Evolutionary conservation across 768 basidiomycete species (phyloP).

Genomic region (Suillus subluteus): DNA sequence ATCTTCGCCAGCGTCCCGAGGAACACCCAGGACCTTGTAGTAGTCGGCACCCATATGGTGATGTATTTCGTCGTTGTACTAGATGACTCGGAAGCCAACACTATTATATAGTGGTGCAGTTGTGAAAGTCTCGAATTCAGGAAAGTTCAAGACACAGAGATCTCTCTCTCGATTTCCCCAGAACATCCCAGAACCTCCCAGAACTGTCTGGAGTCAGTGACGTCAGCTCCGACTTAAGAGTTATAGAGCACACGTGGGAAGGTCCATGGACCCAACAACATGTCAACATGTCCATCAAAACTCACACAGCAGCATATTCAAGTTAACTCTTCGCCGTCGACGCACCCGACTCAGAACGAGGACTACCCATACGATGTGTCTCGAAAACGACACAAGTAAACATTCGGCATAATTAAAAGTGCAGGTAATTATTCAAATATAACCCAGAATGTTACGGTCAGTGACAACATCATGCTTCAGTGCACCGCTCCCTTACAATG

Average conservation of each 20-base stretch:
- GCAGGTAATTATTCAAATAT: background rate
- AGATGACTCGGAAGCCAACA: background rate
- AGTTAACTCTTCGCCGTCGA: background rate
- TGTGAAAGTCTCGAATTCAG: background rate
- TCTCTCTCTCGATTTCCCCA: conserved; percentile 16
- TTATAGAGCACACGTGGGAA: conserved; percentile 14
- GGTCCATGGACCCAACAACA: background rate
- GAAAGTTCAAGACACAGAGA: conserved; percentile 1
- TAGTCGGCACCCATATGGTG: conserved; percentile 80
- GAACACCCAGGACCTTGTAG: conserved; percentile 81
- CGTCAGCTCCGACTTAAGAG: conserved; percentile 23
- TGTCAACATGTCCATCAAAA: too few relatives aligned
- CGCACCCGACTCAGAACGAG: background rate
- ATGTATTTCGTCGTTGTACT: background rate
- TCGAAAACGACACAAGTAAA: background rate
- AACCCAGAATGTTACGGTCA: background rate
- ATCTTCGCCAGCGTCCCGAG: conserved; percentile 75
- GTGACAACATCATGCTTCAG: background rate
- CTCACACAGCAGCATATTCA: background rate
- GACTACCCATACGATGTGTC: background rate
- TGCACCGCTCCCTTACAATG: background rate
- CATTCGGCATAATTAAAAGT: background rate
- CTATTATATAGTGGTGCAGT: conserved; percentile 14
- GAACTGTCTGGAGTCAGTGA: conserved; percentile 35
- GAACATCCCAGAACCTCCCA: conserved; percentile 43